Conservation (phyloP, 2,329 filamentous ascomycete genomes). For the Paecilomyces variotii region DNA sequence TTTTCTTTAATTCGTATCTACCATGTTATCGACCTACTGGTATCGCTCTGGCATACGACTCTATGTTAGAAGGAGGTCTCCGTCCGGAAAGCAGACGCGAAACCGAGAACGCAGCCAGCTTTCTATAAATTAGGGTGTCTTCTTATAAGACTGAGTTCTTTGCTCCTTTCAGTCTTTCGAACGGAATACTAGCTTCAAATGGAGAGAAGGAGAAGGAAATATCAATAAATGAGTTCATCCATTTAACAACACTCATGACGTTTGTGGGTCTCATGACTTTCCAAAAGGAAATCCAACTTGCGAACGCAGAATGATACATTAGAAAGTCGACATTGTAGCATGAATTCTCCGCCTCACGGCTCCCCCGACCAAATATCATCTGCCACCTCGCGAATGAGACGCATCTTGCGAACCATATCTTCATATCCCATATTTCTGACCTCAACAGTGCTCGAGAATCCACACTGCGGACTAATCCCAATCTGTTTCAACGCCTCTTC, state of each 20-base stretch:
- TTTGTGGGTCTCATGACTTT: too few relatives aligned
- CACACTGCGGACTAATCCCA: conserved; percentile 58
- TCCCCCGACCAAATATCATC: neutral
- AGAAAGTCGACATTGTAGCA: too few relatives aligned
- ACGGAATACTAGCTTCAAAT: too few relatives aligned
- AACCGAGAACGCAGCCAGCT: neutral
- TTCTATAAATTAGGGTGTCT: too few relatives aligned
- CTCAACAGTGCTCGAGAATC: conserved; percentile 50
- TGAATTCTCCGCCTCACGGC: neutral
- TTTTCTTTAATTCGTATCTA: neutral
- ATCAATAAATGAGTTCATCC: too few relatives aligned
- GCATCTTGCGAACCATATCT: neutral
- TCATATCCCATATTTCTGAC: neutral
- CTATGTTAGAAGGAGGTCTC: neutral
- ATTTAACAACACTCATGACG: too few relatives aligned
- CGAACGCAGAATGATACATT: too few relatives aligned
- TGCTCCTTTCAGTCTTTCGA: too few relatives aligned
- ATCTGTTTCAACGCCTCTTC: conserved; percentile 59
- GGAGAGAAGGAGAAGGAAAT: too few relatives aligned
- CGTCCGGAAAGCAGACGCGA: neutral
- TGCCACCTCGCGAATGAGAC: neutral
- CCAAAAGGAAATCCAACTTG: too few relatives aligned
- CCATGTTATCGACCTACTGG: neutral
- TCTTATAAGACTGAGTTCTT: too few relatives aligned
- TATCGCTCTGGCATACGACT: neutral